Percentiles rank a stretch among this genome's conserved stretches.
Evolutionary conservation across 495 filamentous ascomycete species (phyloP).

Genomic region (Platismatia glauca): DNA sequence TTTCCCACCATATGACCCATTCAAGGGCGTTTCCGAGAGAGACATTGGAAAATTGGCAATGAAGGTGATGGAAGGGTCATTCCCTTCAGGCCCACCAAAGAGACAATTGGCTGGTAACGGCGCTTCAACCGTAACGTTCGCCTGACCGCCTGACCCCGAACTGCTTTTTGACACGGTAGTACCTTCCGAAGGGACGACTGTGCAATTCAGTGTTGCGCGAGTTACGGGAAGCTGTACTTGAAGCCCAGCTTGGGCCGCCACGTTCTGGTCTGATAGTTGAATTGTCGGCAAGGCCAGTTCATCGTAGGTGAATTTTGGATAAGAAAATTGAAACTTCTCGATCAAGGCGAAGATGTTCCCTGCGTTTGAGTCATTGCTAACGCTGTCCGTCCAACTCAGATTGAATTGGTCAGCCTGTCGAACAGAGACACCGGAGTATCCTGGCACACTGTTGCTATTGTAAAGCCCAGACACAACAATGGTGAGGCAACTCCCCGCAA

Average conservation of each 20-base stretch:
- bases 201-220: not conserved
- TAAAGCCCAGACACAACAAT: not conserved
- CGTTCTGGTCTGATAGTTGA: not conserved
- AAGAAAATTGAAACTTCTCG: not conserved
- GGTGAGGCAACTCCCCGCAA: not conserved
- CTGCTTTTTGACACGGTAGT: not conserved
- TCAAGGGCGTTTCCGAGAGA: not conserved
- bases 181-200: not conserved
- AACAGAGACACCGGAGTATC: not conserved
- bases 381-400: not conserved
- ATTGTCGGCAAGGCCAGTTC: not conserved
- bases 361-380: not conserved
- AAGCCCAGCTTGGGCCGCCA: not conserved
- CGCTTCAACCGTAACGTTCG: not conserved
- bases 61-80: not conserved
- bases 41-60: not conserved
- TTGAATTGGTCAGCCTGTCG: not conserved
- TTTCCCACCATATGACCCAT: not conserved
- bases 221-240: not conserved
- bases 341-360: not conserved
- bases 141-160: not conserved
- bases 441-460: not conserved
- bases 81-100: not conserved
- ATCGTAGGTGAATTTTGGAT: not conserved
- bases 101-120: not conserved